Evolutionary conservation across 2,329 filamentous ascomycete genomes (phyloP).

Genomic region (Curvularia sp.): DNA sequence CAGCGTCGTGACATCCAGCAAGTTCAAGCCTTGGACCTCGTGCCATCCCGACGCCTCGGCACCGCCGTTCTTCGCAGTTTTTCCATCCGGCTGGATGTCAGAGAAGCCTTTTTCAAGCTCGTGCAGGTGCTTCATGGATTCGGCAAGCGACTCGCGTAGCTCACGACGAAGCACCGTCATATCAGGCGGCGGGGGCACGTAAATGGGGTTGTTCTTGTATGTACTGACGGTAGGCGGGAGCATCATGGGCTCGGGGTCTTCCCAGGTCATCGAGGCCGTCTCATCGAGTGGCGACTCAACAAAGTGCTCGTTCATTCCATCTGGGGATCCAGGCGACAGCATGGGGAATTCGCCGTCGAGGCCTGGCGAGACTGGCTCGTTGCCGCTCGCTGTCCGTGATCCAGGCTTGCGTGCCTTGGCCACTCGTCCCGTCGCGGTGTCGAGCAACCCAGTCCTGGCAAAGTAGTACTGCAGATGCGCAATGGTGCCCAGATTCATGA

Average conservation of each 20-base stretch:
- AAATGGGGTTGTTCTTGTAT: constrained; percentile 84
- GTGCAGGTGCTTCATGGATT: constrained; percentile 71
- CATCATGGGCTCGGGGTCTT: constrained; percentile 76
- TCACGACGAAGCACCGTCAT: constrained; percentile 77
- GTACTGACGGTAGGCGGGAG: constrained; percentile 97
- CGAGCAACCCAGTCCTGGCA: constrained; percentile 87
- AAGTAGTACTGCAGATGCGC: constrained; percentile 99
- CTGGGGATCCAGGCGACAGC: constrained; percentile 35
- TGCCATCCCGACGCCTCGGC: constrained; percentile 70
- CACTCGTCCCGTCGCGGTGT: constrained; percentile 89
- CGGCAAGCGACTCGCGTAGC: constrained; percentile 70
- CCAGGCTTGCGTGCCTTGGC: constrained; percentile 69
- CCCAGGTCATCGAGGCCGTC: constrained; percentile 58
- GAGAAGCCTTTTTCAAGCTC: constrained; percentile 59
- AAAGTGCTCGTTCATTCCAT: constrained; percentile 49
- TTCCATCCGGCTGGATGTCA: constrained; percentile 13
- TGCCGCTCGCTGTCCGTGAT: constrained; percentile 43
- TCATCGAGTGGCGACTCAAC: constrained; percentile 63
- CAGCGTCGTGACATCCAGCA: constrained; percentile 90
- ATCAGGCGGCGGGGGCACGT: constrained; percentile 83
- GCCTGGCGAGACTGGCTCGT: constrained; percentile 38
- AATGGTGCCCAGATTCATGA: constrained; percentile 95
- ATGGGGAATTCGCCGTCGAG: constrained; percentile 38
- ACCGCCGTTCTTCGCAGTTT: constrained; percentile 17
- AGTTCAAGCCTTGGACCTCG: constrained; percentile 88